Evolutionary conservation across 129 eudicot genomes (phyloP), one percentile per base, ranked within the genome.

Genomic region (Logfia minima): DNA sequence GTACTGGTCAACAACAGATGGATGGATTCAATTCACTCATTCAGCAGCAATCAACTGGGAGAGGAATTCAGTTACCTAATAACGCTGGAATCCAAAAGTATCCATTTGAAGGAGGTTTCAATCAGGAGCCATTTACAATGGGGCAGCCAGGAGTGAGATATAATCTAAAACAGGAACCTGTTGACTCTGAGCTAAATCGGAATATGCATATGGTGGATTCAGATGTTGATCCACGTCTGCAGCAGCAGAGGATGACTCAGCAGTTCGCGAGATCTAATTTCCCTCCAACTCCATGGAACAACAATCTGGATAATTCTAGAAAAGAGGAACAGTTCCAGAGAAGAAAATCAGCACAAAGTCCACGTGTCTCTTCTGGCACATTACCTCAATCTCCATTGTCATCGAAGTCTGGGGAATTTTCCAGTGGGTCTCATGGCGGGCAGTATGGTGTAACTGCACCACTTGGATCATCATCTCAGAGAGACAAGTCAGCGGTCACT

Each of bases 301-400:
- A 85, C 86, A 86, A 74, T 83, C 70, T 87, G 63, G 96, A 94
- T 41, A 86, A 79, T 85, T 75, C 89, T 23, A 85, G 92, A 74
- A 93, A 89, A 72, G 98, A 91, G 72, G 98, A 93, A 28, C 84
- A 86, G 28, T 81, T 82, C 26, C 91, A 79, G 71, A 94, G 90
- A 82, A 85, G 93, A 72, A 94, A 89, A 79, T 55, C 85, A 6
- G 92, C 77, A 17, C 99, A 91, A 72, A 91, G 96, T 79, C 99
- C 99, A 31, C 97, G 92, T 29, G 87, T 91, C 45, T 94, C 99
- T 81, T 80, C 92, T 77, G 96, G 97, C 73, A 88, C 92, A 31
- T 81, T 91, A 32, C 90, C 99, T 80, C 99, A 91, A 66, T 94
- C 99, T 75, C 99, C 99, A 1, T 71, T 94, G 81, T 91, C 99